These are phyloP conservation scores for Rhodotorula diobovata DNA, from an alignment of 768 basidiomycete species.

Conservation along the genomic window DNA sequence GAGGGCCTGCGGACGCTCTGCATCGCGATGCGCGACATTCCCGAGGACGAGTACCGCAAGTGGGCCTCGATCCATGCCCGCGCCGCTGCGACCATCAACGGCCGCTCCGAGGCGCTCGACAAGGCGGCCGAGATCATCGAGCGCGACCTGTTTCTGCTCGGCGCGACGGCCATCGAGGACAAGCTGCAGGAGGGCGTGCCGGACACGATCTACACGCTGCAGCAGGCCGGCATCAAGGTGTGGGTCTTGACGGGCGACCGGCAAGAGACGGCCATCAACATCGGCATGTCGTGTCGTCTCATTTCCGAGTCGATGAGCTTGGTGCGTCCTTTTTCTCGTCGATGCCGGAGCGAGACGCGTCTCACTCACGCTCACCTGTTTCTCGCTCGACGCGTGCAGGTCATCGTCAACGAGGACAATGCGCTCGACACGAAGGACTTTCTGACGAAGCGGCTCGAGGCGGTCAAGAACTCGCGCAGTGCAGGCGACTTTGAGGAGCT, in stretches of 20 bases:
- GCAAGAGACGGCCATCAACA: conserved; percentile 99
- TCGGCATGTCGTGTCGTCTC: conserved; percentile 92
- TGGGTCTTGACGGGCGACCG: conserved; percentile 98
- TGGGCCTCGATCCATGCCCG: conserved; percentile 85
- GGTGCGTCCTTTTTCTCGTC: conserved; percentile 51
- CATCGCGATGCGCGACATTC: conserved; percentile 85
- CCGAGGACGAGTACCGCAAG: conserved; percentile 80
- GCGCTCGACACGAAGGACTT: conserved; percentile 77
- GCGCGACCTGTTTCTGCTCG: conserved; percentile 83
- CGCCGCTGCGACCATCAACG: conserved; percentile 91
- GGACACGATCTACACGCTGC: conserved; percentile 93
- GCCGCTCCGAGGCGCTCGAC: conserved; percentile 90
- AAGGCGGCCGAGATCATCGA: conserved; percentile 93
- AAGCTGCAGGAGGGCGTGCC: conserved; percentile 98
- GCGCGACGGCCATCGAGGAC: conserved; percentile 97
- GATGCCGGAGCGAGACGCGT: too few relatives aligned
- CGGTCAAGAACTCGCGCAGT: conserved; percentile 87
- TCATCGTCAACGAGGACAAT: conserved; percentile 88
- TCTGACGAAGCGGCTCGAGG: conserved; percentile 76
- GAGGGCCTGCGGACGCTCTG: conserved; percentile 97
- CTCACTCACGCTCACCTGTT: too few relatives aligned
- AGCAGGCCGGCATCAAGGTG: conserved; percentile 98
- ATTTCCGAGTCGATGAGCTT: conserved; percentile 99
- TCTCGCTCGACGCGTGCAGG: conserved; percentile 52
- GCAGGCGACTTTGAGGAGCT: conserved; percentile 91